Evolutionary conservation across 2,329 filamentous ascomycete species (phyloP).

Genomic region (Cladobotryum mycophilum): DNA sequence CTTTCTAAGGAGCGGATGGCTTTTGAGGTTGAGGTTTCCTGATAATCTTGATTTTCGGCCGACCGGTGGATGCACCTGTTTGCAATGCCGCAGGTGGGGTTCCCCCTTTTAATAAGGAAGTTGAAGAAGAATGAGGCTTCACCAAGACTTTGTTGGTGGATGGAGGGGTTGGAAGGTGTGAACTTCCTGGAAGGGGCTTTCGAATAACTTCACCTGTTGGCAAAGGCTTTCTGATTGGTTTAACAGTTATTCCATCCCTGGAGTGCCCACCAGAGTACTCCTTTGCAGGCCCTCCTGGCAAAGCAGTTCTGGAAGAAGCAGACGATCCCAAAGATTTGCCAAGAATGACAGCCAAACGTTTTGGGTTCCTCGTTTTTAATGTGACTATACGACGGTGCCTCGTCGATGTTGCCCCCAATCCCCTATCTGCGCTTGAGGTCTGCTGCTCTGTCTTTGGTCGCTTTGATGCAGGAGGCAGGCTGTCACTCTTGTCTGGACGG

Average conservation of each 20-base stretch:
- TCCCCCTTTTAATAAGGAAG: constrained; percentile 18
- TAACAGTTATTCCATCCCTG: constrained; percentile 27
- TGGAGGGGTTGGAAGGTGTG: constrained; percentile 18
- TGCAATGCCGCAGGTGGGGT: constrained; percentile 21
- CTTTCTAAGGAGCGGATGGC: constrained; percentile 19
- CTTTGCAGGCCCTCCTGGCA: constrained; percentile 26
- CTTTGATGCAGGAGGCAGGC: constrained; percentile 30
- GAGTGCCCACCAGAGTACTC: constrained; percentile 18
- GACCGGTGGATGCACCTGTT: constrained; percentile 16
- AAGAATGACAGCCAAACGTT: constrained; percentile 30
- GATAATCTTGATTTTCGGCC: constrained; percentile 34
- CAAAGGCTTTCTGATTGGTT: constrained; percentile 29
- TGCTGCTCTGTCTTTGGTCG: constrained; percentile 31
- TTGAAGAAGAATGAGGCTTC: constrained; percentile 17
- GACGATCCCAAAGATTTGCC: constrained; percentile 19
- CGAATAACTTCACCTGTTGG: constrained; percentile 14
- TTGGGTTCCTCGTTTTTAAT: constrained; percentile 29
- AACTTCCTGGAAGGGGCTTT: constrained; percentile 30
- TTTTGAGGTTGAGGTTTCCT: constrained; percentile 25
- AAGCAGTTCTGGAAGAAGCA: constrained; percentile 23
- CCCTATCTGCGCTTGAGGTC: constrained; percentile 14
- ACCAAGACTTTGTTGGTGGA: constrained; percentile 22
- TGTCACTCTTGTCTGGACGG: constrained; percentile 32
- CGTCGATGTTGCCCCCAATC: neutral
- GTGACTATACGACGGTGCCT: constrained; percentile 33